Evolutionary conservation across 2,329 filamentous ascomycete genomes (phyloP).

Genomic region (Penicillium sp.): DNA sequence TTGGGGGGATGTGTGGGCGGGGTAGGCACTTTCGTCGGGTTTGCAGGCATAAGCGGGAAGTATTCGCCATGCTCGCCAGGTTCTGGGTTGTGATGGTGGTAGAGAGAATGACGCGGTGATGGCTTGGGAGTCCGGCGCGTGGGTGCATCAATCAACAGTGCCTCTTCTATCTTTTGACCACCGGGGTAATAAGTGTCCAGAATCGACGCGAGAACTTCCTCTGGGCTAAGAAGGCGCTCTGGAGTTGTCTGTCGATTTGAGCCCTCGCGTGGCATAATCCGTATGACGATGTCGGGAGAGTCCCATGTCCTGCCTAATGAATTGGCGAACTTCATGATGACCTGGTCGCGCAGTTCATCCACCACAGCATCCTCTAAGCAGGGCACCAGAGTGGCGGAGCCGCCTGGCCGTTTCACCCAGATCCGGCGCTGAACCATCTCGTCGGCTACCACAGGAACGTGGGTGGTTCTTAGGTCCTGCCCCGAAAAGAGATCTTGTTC

Average conservation of each 20-base stretch:
- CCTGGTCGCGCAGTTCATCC: conserved; percentile 91
- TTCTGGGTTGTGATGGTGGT: conserved; percentile 59
- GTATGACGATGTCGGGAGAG: conserved; percentile 82
- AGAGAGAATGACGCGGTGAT: conserved; percentile 65
- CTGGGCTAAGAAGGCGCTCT: conserved; percentile 78
- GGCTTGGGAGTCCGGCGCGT: conserved; percentile 75
- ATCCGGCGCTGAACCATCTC: conserved; percentile 68
- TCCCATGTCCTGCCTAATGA: conserved; percentile 88
- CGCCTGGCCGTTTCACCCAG: conserved; percentile 88
- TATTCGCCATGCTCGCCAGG: conserved; percentile 78
- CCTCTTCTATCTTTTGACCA: conserved; percentile 86
- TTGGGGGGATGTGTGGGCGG: conserved; percentile 50
- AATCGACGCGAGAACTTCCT: conserved; percentile 78
- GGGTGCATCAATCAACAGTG: conserved; percentile 86
- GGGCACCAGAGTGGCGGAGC: conserved; percentile 83
- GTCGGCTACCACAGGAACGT: conserved; percentile 20
- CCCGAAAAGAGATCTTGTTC: conserved; percentile 30
- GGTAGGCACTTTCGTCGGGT: conserved; percentile 36
- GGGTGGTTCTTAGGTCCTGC: conserved; percentile 24
- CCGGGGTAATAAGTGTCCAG: conserved; percentile 84
- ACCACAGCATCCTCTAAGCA: conserved; percentile 88
- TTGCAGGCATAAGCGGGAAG: conserved; percentile 72
- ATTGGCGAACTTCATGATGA: conserved; percentile 91
- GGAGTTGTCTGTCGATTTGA: conserved; percentile 48
- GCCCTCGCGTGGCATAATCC: conserved; percentile 72